These are phyloP conservation scores for Cutaneotrichosporon arboriforme DNA, from an alignment of 1,284 basidiomycete genomes.

Conservation along the genomic window DNA sequence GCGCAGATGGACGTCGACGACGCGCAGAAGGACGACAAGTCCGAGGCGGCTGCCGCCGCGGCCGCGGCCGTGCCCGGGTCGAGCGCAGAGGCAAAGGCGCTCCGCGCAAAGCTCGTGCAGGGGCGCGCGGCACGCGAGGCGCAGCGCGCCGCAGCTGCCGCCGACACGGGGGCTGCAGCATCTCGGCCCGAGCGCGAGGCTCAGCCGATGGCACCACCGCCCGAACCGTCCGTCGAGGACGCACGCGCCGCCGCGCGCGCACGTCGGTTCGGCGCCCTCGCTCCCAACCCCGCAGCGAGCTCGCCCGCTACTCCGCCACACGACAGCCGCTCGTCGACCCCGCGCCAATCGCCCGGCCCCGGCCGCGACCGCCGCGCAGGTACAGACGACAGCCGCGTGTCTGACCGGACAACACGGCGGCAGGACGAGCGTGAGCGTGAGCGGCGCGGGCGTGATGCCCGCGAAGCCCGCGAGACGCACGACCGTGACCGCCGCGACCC, in stretches of 20 bases:
- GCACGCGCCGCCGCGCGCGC: constrained; percentile 34
- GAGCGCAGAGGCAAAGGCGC: constrained; percentile 19
- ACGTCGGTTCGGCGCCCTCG: constrained; percentile 29
- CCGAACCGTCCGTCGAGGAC: constrained; percentile 29
- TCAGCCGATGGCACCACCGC: constrained; percentile 31
- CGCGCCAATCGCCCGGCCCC: constrained; percentile 7
- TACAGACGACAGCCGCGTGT: constrained; percentile 37
- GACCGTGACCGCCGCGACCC: neutral
- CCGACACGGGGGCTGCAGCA: constrained; percentile 2
- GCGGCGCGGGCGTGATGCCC: neutral
- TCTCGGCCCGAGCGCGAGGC: neutral
- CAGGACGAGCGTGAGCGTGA: constrained; percentile 16
- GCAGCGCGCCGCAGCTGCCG: neutral
- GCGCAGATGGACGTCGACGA: neutral
- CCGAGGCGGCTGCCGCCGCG: neutral
- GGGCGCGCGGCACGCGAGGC: constrained; percentile 12
- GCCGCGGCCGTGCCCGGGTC: neutral
- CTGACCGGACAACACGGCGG: constrained; percentile 26
- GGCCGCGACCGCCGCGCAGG: constrained; percentile 21
- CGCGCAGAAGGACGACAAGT: constrained; percentile 4
- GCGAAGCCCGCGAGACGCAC: constrained; percentile 1
- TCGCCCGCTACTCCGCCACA: neutral
- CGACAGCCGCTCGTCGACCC: constrained; percentile 2
- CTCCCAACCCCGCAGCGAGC: constrained; percentile 12
- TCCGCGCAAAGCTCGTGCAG: constrained; percentile 31